These are phyloP conservation scores for Ballota nigra DNA, from an alignment of 257 asterid species.

Conservation along the genomic window DNA sequence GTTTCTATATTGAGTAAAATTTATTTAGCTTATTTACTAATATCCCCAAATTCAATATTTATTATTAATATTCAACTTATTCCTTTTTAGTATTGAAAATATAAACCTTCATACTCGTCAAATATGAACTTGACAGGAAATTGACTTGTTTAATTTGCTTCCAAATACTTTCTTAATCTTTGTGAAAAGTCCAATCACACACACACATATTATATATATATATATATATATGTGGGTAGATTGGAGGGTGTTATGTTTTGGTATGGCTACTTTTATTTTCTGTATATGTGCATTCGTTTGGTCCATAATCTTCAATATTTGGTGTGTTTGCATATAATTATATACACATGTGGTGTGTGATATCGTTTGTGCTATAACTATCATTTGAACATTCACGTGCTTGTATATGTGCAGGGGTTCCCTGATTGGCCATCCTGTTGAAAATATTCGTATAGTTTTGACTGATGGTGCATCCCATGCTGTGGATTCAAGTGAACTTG, in stretches of 20 bases:
- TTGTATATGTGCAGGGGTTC: conserved; percentile 71
- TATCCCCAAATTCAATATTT: background rate
- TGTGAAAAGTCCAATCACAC: background rate
- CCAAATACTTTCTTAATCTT: background rate
- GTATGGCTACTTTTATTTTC: background rate
- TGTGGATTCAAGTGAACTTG: conserved; percentile 99
- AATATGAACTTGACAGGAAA: background rate
- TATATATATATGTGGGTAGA: background rate
- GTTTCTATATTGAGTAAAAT: background rate
- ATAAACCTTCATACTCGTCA: background rate
- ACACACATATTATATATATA: too few species aligned
- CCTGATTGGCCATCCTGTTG: conserved; percentile 97
- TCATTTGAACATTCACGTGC: conserved; percentile 13
- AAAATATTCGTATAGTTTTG: conserved; percentile 79
- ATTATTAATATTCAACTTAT: background rate
- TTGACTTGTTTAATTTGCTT: background rate
- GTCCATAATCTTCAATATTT: background rate
- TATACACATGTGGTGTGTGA: background rate
- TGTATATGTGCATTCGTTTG: background rate
- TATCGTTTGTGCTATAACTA: background rate
- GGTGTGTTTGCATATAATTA: background rate
- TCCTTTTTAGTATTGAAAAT: background rate
- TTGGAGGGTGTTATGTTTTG: background rate
- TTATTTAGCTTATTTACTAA: background rate
- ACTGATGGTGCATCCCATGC: conserved; percentile 93